A percentile compares a stretch with the other conserved stretches of the same genome.
Conservation (phyloP, 805 yeast genomes). For the Candida piceae region DNA sequence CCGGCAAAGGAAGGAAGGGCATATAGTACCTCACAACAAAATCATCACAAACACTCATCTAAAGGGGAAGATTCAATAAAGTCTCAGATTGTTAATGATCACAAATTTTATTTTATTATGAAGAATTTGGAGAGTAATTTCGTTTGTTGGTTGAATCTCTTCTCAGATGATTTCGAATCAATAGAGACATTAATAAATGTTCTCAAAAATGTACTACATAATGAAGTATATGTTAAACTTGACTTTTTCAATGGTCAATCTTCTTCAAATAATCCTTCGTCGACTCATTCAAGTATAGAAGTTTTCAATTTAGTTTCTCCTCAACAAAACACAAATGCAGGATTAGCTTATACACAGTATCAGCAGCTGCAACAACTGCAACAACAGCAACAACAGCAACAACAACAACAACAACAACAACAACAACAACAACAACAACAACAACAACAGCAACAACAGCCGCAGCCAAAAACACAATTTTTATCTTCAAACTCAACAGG, state of each 20-base stretch:
- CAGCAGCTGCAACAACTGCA: background rate
- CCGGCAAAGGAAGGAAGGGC: slow-evolving; percentile 8
- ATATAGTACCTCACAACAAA: background rate
- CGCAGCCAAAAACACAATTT: slow-evolving; percentile 2
- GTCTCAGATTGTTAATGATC: slow-evolving; percentile 20
- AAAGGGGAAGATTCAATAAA: slow-evolving; percentile 17
- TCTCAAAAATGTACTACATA: slow-evolving; percentile 12
- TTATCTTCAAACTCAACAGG: too few species aligned
- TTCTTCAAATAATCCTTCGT: slow-evolving; percentile 3
- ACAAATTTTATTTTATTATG: slow-evolving; percentile 19
- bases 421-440: slow-evolving; percentile 1
- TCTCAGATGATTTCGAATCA: slow-evolving; percentile 10
- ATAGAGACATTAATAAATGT: slow-evolving; percentile 10
- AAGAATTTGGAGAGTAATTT: slow-evolving; percentile 24
- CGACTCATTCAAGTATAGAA: slow-evolving; percentile 11
- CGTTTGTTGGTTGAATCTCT: slow-evolving; percentile 22
- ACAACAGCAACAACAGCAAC: background rate
- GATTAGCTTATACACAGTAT: background rate
- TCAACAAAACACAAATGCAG: background rate
- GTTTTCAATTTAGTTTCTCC: slow-evolving; percentile 17
- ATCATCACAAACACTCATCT: slow-evolving; percentile 3
- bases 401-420: slow-evolving; percentile 3
- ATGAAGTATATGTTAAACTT: slow-evolving; percentile 17
- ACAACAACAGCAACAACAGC: slow-evolving; percentile 6
- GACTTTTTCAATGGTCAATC: slow-evolving; percentile 6